Conservation (phyloP, 148 eudicot genomes). For the Polygonum aviculare region DNA sequence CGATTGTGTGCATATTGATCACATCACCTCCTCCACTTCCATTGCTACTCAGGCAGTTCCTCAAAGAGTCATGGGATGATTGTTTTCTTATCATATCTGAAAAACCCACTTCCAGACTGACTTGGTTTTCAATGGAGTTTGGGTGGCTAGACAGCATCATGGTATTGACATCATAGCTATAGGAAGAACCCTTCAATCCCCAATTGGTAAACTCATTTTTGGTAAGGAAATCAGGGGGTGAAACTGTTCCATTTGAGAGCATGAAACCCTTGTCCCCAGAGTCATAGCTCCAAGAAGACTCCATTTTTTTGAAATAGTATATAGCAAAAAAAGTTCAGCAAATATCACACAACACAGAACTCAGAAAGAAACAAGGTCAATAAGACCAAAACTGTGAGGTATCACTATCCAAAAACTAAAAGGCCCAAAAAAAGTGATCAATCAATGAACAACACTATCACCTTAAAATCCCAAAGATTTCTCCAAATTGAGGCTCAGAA, state of each 20-base stretch:
- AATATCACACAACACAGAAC: no score
- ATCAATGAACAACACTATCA: not conserved
- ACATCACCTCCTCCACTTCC: conserved; percentile 13
- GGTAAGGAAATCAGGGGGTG: not conserved
- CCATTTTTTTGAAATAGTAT: not conserved
- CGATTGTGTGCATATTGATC: conserved; percentile 7
- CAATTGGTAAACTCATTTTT: not conserved
- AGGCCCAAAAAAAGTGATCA: not conserved
- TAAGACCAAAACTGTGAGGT: no score
- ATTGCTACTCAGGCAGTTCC: conserved; percentile 10
- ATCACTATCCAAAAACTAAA: not conserved
- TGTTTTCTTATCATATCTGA: not conserved
- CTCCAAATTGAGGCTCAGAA: not conserved
- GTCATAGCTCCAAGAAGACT: conserved; percentile 10
- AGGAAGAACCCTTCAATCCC: conserved; percentile 1
- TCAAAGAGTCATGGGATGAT: conserved; percentile 14
- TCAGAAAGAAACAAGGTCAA: not conserved
- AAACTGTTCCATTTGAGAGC: not conserved
- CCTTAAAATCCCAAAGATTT: not conserved
- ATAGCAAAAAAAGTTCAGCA: not conserved
- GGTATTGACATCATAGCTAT: not conserved
- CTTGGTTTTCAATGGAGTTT: not conserved
- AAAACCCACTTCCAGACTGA: not conserved
- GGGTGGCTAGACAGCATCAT: not conserved
- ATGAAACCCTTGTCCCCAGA: conserved; percentile 1